Base-by-base conservation (phyloP, 2,329 filamentous ascomycete species). In the Fusarium napiforme region DNA sequence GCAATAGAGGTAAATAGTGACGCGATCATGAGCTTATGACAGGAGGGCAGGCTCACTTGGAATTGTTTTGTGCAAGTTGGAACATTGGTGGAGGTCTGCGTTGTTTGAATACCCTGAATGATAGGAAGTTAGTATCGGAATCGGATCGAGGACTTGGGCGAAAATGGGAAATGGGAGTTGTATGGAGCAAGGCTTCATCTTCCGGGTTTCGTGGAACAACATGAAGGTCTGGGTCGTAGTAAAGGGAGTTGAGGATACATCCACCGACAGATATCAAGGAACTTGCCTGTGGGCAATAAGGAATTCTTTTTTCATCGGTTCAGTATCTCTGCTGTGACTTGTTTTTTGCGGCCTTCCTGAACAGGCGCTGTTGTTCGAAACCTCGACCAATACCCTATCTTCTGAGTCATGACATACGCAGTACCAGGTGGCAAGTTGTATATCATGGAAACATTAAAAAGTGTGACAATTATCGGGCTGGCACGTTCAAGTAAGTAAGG, bases 61-160 rank as follows among this genome's bases (percentile, higher is more conserved):
- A 67, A 73, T 73, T 34, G 34, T 73, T 73, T 62, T 50, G 63
- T 67, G 58, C 66, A 50, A 63, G 40, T 57, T 59, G 60, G 53
- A 62, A 50, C 66, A 73, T 57, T 47, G 70, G 47, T 52, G 70
- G 63, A 57, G 26, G 59, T 50, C 43, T 42, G 46, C 57, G 57
- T 71, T 71, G 57, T 73, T 71, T 73, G 69, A 73, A 71, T 71
- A 73, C 70, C 71, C 66, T 43, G 42, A 55, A 43, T 61, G 46
- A 40, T 50, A 45, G 40, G 23, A 37, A 58, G 39, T 30, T 28
- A 11, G 37, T 43, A 8, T 58, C 11, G 26, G n/a, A 18, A 36
- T 32, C 58, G 45, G 11, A 36, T 49, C 34, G 37, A 49, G 34
- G 53, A 50, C 45, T 43, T 23, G 42, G 46, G 61, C 36, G 56